phyloP scores from a whole-genome alignment of 768 basidiomycete species.

The Rossbeevera mucosa region DNA sequence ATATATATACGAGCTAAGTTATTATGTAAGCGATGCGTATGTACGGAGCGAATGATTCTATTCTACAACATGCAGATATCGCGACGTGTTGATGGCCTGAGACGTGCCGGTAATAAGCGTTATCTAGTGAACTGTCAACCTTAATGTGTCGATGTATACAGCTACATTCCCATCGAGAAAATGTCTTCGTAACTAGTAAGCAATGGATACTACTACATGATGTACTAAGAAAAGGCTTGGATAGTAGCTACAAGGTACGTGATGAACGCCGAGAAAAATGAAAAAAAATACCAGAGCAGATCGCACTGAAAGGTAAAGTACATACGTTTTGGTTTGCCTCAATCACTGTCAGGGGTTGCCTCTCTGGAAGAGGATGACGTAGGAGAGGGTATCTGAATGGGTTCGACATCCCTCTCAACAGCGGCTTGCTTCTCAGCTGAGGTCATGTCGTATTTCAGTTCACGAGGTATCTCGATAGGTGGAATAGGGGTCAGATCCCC shows the following conservation, averaged over 20 bases:
- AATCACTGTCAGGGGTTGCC: constrained; percentile 28
- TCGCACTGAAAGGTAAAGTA: background rate
- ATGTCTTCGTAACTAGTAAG: background rate
- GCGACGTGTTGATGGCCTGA: too few species aligned
- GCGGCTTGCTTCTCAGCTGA: constrained; percentile 54
- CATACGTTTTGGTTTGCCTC: background rate
- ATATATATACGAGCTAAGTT: too few species aligned
- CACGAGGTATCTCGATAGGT: constrained; percentile 41
- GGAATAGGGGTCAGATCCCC: constrained; percentile 51
- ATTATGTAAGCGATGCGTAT: too few species aligned
- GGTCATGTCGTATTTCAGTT: constrained; percentile 47
- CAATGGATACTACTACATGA: constrained; percentile 7
- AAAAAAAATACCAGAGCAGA: background rate
- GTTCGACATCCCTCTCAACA: constrained; percentile 57
- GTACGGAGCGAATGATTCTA: too few species aligned
- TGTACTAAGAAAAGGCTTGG: background rate
- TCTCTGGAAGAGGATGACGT: constrained; percentile 39
- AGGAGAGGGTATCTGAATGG: constrained; percentile 50
- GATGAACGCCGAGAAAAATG: background rate
- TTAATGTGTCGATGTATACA: background rate
- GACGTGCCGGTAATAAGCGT: constrained; percentile 9
- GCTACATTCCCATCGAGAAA: background rate
- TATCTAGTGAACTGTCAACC: constrained; percentile 19
- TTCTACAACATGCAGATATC: too few species aligned
- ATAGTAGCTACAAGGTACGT: constrained; percentile 17